Percentiles rank a stretch among this genome's conserved stretches.
phyloP scores from a whole-genome alignment of 2,329 filamentous ascomycete species.

The Colletotrichum sp. region DNA sequence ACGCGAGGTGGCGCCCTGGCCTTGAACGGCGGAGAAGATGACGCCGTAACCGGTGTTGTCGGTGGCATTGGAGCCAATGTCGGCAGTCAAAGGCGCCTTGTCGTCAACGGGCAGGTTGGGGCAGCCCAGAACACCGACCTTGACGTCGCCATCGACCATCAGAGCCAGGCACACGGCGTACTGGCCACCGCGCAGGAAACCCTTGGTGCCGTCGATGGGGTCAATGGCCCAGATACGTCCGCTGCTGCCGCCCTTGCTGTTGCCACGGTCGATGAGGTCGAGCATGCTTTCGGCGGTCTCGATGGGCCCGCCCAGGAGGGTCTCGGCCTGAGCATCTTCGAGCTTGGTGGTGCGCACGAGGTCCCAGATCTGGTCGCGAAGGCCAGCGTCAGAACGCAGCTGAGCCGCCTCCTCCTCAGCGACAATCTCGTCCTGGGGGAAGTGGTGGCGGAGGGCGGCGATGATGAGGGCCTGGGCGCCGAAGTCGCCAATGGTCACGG shows the following conservation, averaged over 20 bases:
- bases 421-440: conserved; percentile 89
- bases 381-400: conserved; percentile 71
- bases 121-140: conserved; percentile 92
- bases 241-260: conserved; percentile 71
- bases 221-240: conserved; percentile 96
- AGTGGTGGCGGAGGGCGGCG: conserved; percentile 84
- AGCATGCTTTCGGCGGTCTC: conserved; percentile 70
- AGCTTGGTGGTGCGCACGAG: conserved; percentile 78
- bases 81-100: conserved; percentile 69
- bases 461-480: conserved; percentile 98
- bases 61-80: conserved; percentile 76
- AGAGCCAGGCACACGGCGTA: conserved; percentile 94
- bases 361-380: conserved; percentile 78
- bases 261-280: conserved; percentile 69
- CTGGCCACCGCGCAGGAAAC: conserved; percentile 93
- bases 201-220: conserved; percentile 97
- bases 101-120: conserved; percentile 94
- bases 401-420: conserved; percentile 92
- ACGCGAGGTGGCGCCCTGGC: conserved; percentile 80
- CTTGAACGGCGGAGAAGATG: conserved; percentile 82
- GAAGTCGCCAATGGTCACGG: conserved; percentile 97
- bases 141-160: conserved; percentile 91
- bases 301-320: conserved; percentile 72
- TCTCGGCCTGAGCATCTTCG: conserved; percentile 67
- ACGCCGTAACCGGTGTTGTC: conserved; percentile 82